Base-by-base conservation (phyloP, 2,329 filamentous ascomycete genomes). In the Cyphellophora europaea region DNA sequence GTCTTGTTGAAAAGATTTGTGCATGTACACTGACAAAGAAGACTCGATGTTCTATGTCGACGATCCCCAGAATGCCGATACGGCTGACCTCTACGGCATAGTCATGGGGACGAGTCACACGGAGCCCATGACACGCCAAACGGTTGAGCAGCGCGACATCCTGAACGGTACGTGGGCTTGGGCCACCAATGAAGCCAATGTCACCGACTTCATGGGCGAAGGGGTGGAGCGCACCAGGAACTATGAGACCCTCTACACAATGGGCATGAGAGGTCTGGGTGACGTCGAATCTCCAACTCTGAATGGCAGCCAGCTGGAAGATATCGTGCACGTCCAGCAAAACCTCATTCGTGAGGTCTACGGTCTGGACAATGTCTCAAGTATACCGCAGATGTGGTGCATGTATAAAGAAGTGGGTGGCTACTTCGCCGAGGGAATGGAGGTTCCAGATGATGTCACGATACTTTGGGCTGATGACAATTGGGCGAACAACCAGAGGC, bases 351-450 rank as follows among this genome's bases (percentile, higher is more conserved):
- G 60, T 13, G 63, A 71, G 2, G 70, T 79, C 0, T 67, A 79
- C 28, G 69, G 63, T 4, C 57, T 65, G 3, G 55, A 54, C 2
- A 56, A 71, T 30, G 62, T 70, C 23, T 55, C 65, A 3, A 58
- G 66, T 2, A 69, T 79, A 1, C 78, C 79, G 5, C 79, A 83
- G 54, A 68, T 78, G 57, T 83, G 79, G 78, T 82, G 77, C 47
- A 58, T 84, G 41, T 85, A 84, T 57, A 83, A 82, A 51, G 79
- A 85, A 52, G 78, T 85, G 2, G 77, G 79, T 56, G 71, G 72
- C 5, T 83, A 84, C 52, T 74, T 78, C 38, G 72, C 79, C 38
- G 64, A 71, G 11, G 79, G 79, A 2, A 66, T 83, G 51, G 58
- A 61, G 2, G 68, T 81, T 53, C 56, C 78, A 0, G 77, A 82